Percentiles rank a stretch among this genome's conserved stretches.
Conservation (phyloP, 345 rosid species). For the Moringa oleifera region DNA sequence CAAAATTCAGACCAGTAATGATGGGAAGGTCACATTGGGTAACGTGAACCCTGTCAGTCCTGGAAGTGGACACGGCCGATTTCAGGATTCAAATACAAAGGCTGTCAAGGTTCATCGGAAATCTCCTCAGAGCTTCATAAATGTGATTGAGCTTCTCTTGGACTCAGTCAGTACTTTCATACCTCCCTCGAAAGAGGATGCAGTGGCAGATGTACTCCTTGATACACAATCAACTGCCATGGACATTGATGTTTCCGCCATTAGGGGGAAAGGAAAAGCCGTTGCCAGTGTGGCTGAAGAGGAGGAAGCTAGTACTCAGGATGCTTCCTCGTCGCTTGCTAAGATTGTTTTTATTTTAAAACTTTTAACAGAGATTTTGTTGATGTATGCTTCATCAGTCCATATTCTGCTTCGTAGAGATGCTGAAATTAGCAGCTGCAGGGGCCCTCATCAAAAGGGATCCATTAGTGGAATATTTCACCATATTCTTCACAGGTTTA, state of each 20-base stretch:
- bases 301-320: slow-evolving; percentile 45
- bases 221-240: slow-evolving; percentile 57
- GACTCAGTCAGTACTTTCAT: slow-evolving; percentile 57
- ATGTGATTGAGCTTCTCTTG: slow-evolving; percentile 85
- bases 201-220: slow-evolving; percentile 20
- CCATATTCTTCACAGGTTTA: slow-evolving; percentile 70
- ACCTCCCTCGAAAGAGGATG: slow-evolving; percentile 60
- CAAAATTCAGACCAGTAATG: slow-evolving; percentile 40
- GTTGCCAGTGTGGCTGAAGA: slow-evolving; percentile 53
- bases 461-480: slow-evolving; percentile 64
- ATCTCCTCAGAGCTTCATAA: slow-evolving; percentile 71
- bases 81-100: slow-evolving; percentile 54
- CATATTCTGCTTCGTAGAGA: slow-evolving; percentile 80
- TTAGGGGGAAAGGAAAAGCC: slow-evolving; percentile 88
- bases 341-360: slow-evolving; percentile 82
- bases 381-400: slow-evolving; percentile 81
- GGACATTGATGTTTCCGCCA: slow-evolving; percentile 83
- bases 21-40: slow-evolving; percentile 56
- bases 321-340: slow-evolving; percentile 73
- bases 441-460: slow-evolving; percentile 50
- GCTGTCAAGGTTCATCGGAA: slow-evolving; percentile 66
- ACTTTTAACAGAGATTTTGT: slow-evolving; percentile 78
- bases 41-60: slow-evolving; percentile 23
- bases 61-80: slow-evolving; percentile 43
- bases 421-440: slow-evolving; percentile 55